These are phyloP conservation scores for Hymenoscyphus occultus DNA, from an alignment of 2,329 filamentous ascomycete genomes.

Conservation along the genomic window DNA sequence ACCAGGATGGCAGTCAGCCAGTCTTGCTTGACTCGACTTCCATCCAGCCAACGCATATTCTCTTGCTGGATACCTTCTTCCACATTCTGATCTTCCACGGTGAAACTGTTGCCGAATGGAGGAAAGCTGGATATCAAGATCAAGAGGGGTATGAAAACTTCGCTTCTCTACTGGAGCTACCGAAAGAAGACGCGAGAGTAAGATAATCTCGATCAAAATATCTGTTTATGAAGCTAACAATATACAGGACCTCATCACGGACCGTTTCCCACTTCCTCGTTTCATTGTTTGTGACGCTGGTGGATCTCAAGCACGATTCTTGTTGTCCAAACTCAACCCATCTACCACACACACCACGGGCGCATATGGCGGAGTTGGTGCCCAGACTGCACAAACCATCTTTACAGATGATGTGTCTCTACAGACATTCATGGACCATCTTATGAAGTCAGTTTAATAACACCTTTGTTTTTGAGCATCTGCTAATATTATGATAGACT, in stretches of 20 bases:
- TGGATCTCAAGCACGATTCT: conserved; percentile 93
- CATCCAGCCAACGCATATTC: conserved; percentile 89
- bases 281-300: conserved; percentile 99
- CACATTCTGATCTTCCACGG: conserved; percentile 99
- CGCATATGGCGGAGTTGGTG: conserved; percentile 82
- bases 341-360: conserved; percentile 94
- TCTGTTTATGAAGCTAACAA: conserved; percentile 22
- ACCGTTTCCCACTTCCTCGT: conserved; percentile 94
- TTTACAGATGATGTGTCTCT: conserved; percentile 98
- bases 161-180: conserved; percentile 78
- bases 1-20: conserved; percentile 87
- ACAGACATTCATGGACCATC: conserved; percentile 98
- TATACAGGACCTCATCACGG: conserved; percentile 83
- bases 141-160: conserved; percentile 99
- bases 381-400: conserved; percentile 90
- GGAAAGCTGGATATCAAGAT: conserved; percentile 95
- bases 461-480: background rate
- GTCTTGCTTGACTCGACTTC: conserved; percentile 96
- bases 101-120: conserved; percentile 96
- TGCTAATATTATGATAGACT: conserved; percentile 41
- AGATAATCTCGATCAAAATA: conserved; percentile 36
- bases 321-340: conserved; percentile 95
- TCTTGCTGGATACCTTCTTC: conserved; percentile 97
- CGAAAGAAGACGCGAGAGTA: conserved; percentile 94
- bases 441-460: conserved; percentile 80